These are phyloP conservation scores for Talaromyces sp. DNA, from an alignment of 2,329 filamentous ascomycete genomes.

Conservation along the genomic window DNA sequence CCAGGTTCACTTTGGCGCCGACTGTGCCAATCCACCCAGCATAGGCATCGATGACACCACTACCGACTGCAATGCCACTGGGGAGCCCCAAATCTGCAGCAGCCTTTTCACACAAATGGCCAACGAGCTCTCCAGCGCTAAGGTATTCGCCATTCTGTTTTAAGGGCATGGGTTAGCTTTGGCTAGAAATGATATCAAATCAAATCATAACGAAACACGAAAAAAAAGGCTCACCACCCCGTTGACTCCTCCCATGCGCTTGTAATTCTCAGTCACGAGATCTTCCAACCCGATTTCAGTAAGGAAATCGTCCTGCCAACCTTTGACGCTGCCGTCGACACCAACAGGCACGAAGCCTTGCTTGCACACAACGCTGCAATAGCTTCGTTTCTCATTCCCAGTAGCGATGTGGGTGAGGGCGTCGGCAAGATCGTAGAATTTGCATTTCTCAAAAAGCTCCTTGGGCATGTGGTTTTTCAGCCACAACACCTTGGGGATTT, in stretches of 20 bases:
- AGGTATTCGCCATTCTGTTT: slow-evolving; percentile 80
- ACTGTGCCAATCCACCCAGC: slow-evolving; percentile 98
- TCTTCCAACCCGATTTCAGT: slow-evolving; percentile 80
- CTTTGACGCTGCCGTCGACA: slow-evolving; percentile 93
- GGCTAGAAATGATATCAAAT: slow-evolving; percentile 15
- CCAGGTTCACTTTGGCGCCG: slow-evolving; percentile 85
- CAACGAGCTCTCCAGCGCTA: slow-evolving; percentile 87
- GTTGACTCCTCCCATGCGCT: slow-evolving; percentile 88
- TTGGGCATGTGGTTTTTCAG: slow-evolving; percentile 97
- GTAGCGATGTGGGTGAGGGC: slow-evolving; percentile 92
- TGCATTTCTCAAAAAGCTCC: slow-evolving; percentile 84
- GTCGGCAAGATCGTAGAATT: slow-evolving; percentile 93
- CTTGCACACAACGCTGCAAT: slow-evolving; percentile 95
- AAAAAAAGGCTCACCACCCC: slow-evolving; percentile 70
- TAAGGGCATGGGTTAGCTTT: not conserved
- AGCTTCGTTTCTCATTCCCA: slow-evolving; percentile 84
- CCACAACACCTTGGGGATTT: slow-evolving; percentile 97
- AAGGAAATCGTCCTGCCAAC: slow-evolving; percentile 96
- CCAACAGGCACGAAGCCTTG: slow-evolving; percentile 96
- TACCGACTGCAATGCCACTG: slow-evolving; percentile 84
- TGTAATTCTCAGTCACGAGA: slow-evolving; percentile 78
- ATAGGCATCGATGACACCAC: slow-evolving; percentile 96
- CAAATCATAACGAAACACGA: slow-evolving; percentile 15
- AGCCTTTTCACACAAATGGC: slow-evolving; percentile 76
- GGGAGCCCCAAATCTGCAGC: slow-evolving; percentile 78